Conservation (phyloP, 2,329 filamentous ascomycete genomes). For the Lecanicillium sp. region DNA sequence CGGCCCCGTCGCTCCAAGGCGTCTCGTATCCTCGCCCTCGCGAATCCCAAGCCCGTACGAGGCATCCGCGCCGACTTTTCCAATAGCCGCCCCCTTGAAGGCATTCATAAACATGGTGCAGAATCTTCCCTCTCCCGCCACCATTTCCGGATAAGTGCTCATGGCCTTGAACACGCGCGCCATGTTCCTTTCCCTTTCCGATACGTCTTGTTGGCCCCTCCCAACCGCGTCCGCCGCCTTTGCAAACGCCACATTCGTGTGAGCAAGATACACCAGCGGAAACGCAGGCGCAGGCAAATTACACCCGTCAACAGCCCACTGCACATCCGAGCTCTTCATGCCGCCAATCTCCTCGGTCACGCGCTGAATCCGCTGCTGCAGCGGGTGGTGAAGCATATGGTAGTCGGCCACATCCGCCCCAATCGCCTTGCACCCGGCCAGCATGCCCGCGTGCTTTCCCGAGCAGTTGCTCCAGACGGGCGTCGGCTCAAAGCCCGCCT, state of each 20-base stretch:
- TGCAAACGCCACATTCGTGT: constrained; percentile 28
- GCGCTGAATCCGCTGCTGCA: constrained; percentile 29
- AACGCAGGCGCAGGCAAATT: constrained; percentile 37
- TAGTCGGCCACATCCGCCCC: constrained; percentile 23
- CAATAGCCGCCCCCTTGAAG: constrained; percentile 29
- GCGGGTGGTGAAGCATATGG: constrained; percentile 25
- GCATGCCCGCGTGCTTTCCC: constrained; percentile 39
- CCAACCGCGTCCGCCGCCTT: constrained; percentile 17
- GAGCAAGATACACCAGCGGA: constrained; percentile 25
- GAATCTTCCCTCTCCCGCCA: constrained; percentile 36
- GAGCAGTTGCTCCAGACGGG: constrained; percentile 37
- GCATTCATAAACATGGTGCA: constrained; percentile 35
- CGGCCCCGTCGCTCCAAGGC: constrained; percentile 25
- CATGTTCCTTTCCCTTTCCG: constrained; percentile 11
- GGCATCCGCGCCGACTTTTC: constrained; percentile 40
- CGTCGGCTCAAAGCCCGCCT: constrained; percentile 25
- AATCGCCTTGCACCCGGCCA: constrained; percentile 30
- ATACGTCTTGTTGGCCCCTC: neutral
- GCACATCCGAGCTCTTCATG: constrained; percentile 16
- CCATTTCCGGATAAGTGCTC: constrained; percentile 30
- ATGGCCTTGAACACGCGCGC: constrained; percentile 33
- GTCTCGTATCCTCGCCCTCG: constrained; percentile 25
- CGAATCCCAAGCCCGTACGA: constrained; percentile 37
- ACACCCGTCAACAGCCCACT: constrained; percentile 38
- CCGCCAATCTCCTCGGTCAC: constrained; percentile 27